Conservation (phyloP, 371 early-diverging fungal species). For the Rhizopus stolonifer region DNA sequence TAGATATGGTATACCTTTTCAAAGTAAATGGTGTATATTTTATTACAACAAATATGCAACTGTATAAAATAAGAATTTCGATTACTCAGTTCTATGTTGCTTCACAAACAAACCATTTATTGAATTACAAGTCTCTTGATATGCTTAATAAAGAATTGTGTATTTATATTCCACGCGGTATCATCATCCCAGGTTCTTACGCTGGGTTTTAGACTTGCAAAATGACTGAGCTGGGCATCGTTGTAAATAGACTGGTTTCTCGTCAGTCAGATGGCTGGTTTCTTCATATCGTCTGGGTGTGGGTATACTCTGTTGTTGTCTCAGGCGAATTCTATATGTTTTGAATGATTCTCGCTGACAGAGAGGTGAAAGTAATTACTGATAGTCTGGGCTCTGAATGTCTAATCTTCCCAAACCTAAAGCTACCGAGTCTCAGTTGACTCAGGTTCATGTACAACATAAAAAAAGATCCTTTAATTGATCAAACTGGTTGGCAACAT, state of each 20-base stretch:
- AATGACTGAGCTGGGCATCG: slow-evolving; percentile 38
- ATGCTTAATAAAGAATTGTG: no score
- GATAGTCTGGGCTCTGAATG: slow-evolving; percentile 27
- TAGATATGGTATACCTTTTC: no score
- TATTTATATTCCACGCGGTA: no score
- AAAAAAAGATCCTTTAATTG: slow-evolving; percentile 34
- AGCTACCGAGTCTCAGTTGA: slow-evolving; percentile 23
- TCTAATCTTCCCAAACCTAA: slow-evolving; percentile 23
- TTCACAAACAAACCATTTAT: no score
- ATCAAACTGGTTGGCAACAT: slow-evolving; percentile 36
- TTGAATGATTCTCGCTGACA: slow-evolving; percentile 40
- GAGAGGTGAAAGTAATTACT: slow-evolving; percentile 41
- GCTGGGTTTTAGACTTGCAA: slow-evolving; percentile 36
- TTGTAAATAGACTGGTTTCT: slow-evolving; percentile 42
- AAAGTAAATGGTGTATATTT: no score
- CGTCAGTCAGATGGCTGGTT: slow-evolving; percentile 30
- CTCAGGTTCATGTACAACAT: slow-evolving; percentile 4
- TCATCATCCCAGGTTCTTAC: slow-evolving; percentile 11
- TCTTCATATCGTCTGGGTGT: slow-evolving; percentile 10
- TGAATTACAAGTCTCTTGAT: no score
- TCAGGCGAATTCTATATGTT: slow-evolving; percentile 38
- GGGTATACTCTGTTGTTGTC: slow-evolving; percentile 34
- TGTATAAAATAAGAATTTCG: no score
- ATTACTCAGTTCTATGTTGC: no score
- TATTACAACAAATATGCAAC: no score